phyloP scores from a whole-genome alignment of 257 asterid species.

The Nicotiana otophora region DNA sequence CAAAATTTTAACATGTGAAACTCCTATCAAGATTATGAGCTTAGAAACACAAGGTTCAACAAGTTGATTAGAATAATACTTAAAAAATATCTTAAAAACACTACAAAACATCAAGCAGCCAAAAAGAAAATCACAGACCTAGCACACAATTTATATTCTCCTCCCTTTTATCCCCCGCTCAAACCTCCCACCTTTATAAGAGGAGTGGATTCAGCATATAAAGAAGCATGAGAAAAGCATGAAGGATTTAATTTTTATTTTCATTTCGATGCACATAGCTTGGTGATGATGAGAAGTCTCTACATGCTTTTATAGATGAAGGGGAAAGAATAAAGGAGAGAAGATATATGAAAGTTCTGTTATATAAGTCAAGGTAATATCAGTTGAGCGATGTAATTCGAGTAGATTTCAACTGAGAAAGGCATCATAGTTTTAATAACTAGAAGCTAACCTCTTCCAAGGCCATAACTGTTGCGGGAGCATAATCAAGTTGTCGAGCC shows the following conservation, averaged over 20 bases:
- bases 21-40: background rate
- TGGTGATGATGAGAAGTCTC: background rate
- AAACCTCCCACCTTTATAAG: background rate
- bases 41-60: background rate
- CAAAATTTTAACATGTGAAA: background rate
- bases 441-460: constrained; percentile 57
- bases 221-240: background rate
- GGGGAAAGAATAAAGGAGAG: background rate
- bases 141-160: background rate
- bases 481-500: constrained; percentile 83
- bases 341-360: background rate
- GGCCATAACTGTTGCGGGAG: constrained; percentile 61
- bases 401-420: background rate
- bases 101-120: background rate
- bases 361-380: background rate
- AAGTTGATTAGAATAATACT: background rate
- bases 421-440: background rate
- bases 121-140: background rate
- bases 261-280: background rate
- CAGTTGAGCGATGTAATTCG: background rate
- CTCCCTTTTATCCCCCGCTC: background rate
- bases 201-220: background rate
- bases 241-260: background rate
- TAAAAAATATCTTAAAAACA: too few relatives aligned
- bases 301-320: background rate